Base-by-base conservation (phyloP, 768 basidiomycete species). In the Xanthoconium stramineum region DNA sequence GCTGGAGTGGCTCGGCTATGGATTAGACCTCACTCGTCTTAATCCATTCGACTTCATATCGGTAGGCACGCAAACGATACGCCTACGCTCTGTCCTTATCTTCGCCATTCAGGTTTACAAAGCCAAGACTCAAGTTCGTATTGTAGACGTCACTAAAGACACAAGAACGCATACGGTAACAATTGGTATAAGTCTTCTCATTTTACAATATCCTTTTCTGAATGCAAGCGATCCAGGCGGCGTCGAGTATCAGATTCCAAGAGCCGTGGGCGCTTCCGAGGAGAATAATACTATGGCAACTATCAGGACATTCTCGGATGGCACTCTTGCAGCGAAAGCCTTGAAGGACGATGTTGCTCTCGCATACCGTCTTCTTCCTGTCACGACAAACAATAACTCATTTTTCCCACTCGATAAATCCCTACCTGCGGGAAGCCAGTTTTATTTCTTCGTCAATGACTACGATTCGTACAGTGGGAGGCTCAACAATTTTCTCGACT, bases 1-100 rank as follows among this genome's bases (percentile, higher is more conserved):
- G 12, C 29, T 56, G 44, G 44, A 37, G n/a, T 52, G 50, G 50
- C n/a, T 56, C 3, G 55, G 55, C 14, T 56, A 29, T 40, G 55
- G 55, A 4, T 7, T 56, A 38, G 42, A 56, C 38, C 44, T 56
- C 13, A 42, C 55, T 40, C 44, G 37, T 13, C 4, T 53, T 13
- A 29, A 56, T 7, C 50, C 55, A 19, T 42, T 56, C 38, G 37
- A 39, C 29, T 39, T 52, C 45, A 19, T 8, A 37, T 56, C 55
- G 5, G 55, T 56, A 44, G 7, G 50, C 9, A 35, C 8, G 39
- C 42, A 39, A 29, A 14, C 15, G 15, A 24, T 19, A 42, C 6
- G 7, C 39, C 24, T 17, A 10, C 24, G 33, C 29, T 7, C 3
- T 14, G 4, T 35, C 38, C 10, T 24, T 24, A 45, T 20, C 11